Evolutionary conservation across 164 flowering plant species (phyloP).

Genomic region (Dillenia turbinata): DNA sequence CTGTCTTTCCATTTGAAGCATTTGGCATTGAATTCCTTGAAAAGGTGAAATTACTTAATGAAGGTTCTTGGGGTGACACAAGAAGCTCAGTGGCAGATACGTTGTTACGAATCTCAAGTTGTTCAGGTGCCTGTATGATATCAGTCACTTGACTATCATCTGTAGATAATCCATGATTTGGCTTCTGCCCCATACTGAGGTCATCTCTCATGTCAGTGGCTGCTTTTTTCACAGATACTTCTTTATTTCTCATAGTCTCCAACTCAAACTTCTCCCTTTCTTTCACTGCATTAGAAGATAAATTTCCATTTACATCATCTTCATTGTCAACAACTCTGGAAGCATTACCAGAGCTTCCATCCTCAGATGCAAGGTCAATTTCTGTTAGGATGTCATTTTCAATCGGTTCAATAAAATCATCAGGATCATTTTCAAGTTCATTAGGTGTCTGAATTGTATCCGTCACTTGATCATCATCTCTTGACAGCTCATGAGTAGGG

Average conservation of each 20-base stretch:
- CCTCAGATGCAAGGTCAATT: not conserved
- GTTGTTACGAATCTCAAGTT: constrained; percentile 2
- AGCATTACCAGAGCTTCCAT: not conserved
- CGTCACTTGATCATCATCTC: constrained; percentile 6
- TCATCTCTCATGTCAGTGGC: too few relatives aligned
- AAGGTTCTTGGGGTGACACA: constrained; percentile 7
- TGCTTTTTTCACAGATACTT: too few relatives aligned
- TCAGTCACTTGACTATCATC: too few relatives aligned
- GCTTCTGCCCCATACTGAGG: too few relatives aligned
- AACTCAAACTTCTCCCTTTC: too few relatives aligned
- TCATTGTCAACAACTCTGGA: not conserved
- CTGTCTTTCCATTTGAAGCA: constrained; percentile 4
- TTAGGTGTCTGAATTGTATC: constrained; percentile 3
- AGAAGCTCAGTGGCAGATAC: constrained; percentile 10
- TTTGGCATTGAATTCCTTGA: constrained; percentile 8
- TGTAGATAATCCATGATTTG: too few relatives aligned
- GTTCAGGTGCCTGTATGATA: not conserved
- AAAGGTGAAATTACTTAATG: constrained; percentile 14
- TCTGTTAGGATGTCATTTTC: not conserved
- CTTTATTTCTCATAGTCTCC: too few relatives aligned
- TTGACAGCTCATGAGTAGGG: constrained; percentile 16
- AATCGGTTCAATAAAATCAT: too few relatives aligned
- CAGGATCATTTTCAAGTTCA: not conserved
- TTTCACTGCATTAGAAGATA: too few relatives aligned
- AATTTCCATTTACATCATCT: not conserved